Percentiles rank a stretch among this genome's conserved stretches.
Evolutionary conservation across 768 basidiomycete species (phyloP).

Genomic region (Boletus rufocinnamomeus): DNA sequence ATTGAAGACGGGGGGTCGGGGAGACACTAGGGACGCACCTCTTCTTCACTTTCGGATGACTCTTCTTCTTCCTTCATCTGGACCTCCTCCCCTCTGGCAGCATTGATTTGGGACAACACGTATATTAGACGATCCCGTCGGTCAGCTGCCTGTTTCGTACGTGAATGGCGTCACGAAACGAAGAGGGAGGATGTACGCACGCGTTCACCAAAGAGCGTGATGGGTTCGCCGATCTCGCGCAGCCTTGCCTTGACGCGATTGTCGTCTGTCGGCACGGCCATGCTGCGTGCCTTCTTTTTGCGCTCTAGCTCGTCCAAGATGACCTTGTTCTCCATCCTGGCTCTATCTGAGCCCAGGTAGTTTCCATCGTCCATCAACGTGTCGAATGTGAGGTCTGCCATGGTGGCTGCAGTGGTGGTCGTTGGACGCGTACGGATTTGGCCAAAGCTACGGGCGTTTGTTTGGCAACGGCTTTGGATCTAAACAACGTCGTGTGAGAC

Average conservation of each 20-base stretch:
- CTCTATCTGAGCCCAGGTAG: constrained; percentile 72
- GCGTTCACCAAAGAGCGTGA: constrained; percentile 96
- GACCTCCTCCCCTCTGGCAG: constrained; percentile 79
- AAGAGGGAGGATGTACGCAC: constrained; percentile 51
- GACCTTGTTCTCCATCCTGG: constrained; percentile 78
- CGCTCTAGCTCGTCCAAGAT: constrained; percentile 96
- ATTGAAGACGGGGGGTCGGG: constrained; percentile 3
- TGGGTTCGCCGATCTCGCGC: constrained; percentile 93
- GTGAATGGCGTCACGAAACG: constrained; percentile 14
- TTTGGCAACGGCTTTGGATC: constrained; percentile 37
- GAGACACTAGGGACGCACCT: constrained; percentile 44
- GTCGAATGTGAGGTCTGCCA: constrained; percentile 78
- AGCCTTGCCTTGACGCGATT: constrained; percentile 86
- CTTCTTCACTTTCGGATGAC: constrained; percentile 72
- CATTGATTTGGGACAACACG: constrained; percentile 91
- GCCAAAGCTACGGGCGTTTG: constrained; percentile 26
- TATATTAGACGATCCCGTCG: constrained; percentile 94
- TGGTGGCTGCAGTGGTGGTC: constrained; percentile 28
- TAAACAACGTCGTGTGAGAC: constrained; percentile 29
- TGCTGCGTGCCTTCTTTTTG: constrained; percentile 89
- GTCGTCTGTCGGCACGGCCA: constrained; percentile 98
- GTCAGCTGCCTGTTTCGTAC: constrained; percentile 77
- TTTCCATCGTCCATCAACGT: constrained; percentile 78
- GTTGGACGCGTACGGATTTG: constrained; percentile 18
- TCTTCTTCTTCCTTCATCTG: constrained; percentile 73